Evolutionary conservation across 805 yeast species (phyloP).

Genomic region (Lipomyces mesembrius): DNA sequence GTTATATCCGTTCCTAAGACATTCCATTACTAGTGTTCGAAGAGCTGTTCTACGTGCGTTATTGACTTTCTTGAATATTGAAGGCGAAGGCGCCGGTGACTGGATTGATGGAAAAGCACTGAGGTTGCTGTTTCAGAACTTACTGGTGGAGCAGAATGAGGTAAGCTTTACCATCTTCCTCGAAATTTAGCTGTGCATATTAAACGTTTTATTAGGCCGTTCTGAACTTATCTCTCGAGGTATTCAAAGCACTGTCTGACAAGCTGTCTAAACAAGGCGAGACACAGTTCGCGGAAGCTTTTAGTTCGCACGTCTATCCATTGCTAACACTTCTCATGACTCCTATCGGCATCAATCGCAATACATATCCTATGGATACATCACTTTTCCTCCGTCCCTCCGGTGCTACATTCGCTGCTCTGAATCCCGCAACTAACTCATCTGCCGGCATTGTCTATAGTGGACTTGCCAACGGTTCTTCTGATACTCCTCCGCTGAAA

Average conservation of each 20-base stretch:
- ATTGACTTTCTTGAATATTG: slow-evolving; percentile 66
- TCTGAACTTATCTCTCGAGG: slow-evolving; percentile 28
- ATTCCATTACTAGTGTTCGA: slow-evolving; percentile 89
- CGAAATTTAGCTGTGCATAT: background rate
- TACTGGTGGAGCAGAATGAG: slow-evolving; percentile 84
- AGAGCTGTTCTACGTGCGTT: slow-evolving; percentile 83
- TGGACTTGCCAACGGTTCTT: slow-evolving; percentile 11
- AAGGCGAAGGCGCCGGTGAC: slow-evolving; percentile 50
- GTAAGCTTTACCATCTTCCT: slow-evolving; percentile 39
- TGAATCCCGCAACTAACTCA: slow-evolving; percentile 16
- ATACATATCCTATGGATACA: slow-evolving; percentile 81
- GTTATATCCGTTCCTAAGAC: slow-evolving; percentile 88
- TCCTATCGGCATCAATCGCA: slow-evolving; percentile 92
- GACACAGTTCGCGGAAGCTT: slow-evolving; percentile 53
- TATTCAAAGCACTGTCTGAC: slow-evolving; percentile 23
- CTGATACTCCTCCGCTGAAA: slow-evolving; percentile 21
- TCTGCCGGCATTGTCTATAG: background rate
- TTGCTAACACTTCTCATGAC: slow-evolving; percentile 72
- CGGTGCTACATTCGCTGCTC: slow-evolving; percentile 52
- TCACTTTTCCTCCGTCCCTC: slow-evolving; percentile 79
- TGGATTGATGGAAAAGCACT: slow-evolving; percentile 82
- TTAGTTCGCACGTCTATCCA: slow-evolving; percentile 62
- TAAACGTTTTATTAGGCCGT: slow-evolving; percentile 15
- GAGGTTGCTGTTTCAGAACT: slow-evolving; percentile 81
- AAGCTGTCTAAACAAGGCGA: slow-evolving; percentile 20